Base-by-base conservation (phyloP, 352 stramenopile genomes). In the Globisporangium megalacanthum region DNA sequence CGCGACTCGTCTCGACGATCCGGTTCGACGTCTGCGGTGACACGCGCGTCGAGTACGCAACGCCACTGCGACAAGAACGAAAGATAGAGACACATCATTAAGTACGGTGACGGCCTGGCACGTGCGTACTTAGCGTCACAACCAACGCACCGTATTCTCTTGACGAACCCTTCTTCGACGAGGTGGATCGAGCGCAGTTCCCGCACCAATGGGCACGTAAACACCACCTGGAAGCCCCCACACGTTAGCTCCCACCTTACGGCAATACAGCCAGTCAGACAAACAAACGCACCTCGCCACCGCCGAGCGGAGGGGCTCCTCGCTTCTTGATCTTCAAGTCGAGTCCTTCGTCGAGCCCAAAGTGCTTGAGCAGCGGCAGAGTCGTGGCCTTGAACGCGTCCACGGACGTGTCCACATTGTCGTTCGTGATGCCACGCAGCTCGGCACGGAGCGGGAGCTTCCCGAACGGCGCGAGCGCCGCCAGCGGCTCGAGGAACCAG, bases 401-500 rank as follows among this genome's bases (percentile, higher is more conserved):
- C 22, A 98, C 84, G 31, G 81, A 96, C 17, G 76, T 66, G 65
- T 97, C 91, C 29, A 89, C 62, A 50, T 95, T 89, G 67, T 97
- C 88, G 60, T 99, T 98, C 6, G 97, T 99, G 52, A 99, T 92
- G 44, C 97, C 97, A 42, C 76, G 85, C 36, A 99, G 86, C n/a
- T 85, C 96, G 35, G 98, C 72, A 25, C 94, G 70, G 13, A 99
- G 72, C 13, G 94, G 82, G 56, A 97, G 83, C 79, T 99, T 99
- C 29, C 89, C 96, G 81, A 99, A 99, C 0, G 97, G 86, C 29
- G 94, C 92, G 8, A 99, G 77, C 29, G 93, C 92, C n/a, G 99
- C 78, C 15, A 99, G 80, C 22, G 95, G 95, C 68, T 99, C 97
- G 15, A 99, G 71, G 74, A 99, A 99, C 96, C 97, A 99, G 36